These are phyloP conservation scores for Cyclotella distinguenda DNA, from an alignment of 108 stramenopile species.

Conservation along the genomic window DNA sequence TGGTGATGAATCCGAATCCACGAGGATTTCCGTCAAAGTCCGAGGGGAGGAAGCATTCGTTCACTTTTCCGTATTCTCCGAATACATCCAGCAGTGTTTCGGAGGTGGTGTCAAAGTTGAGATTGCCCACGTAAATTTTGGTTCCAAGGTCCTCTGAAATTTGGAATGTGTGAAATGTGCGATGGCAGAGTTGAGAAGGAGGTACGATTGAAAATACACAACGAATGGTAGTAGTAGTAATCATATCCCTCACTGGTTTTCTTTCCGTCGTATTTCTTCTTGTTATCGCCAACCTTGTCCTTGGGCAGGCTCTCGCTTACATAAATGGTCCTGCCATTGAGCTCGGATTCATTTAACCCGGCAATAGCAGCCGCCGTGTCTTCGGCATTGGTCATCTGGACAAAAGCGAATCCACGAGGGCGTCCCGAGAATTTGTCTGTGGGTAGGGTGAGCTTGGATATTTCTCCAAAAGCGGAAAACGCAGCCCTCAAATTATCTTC, in stretches of 20 bases:
- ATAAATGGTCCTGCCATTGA: constrained; percentile 66
- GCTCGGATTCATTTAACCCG: constrained; percentile 49
- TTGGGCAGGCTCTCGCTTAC: constrained; percentile 68
- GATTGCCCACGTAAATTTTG: constrained; percentile 84
- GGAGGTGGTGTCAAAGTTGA: constrained; percentile 66
- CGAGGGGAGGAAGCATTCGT: constrained; percentile 75
- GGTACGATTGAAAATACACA: background rate
- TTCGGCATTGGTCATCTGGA: constrained; percentile 72
- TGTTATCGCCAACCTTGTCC: constrained; percentile 46
- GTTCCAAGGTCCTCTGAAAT: constrained; percentile 14
- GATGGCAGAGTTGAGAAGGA: background rate
- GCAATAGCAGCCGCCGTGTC: constrained; percentile 60
- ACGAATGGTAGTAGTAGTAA: background rate
- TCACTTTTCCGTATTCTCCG: constrained; percentile 69
- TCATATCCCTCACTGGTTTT: constrained; percentile 17
- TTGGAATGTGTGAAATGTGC: background rate
- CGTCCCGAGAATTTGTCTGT: constrained; percentile 65
- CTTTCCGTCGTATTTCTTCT: constrained; percentile 15
- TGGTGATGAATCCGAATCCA: constrained; percentile 85
- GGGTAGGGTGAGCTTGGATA: constrained; percentile 84
- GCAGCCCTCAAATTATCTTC: constrained; percentile 67
- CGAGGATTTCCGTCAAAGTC: constrained; percentile 76
- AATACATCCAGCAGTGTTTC: constrained; percentile 67
- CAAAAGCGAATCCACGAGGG: constrained; percentile 85
- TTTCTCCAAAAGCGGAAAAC: constrained; percentile 76